These are phyloP conservation scores for Epichloe scottii DNA, from an alignment of 2,329 filamentous ascomycete genomes.

Conservation along the genomic window DNA sequence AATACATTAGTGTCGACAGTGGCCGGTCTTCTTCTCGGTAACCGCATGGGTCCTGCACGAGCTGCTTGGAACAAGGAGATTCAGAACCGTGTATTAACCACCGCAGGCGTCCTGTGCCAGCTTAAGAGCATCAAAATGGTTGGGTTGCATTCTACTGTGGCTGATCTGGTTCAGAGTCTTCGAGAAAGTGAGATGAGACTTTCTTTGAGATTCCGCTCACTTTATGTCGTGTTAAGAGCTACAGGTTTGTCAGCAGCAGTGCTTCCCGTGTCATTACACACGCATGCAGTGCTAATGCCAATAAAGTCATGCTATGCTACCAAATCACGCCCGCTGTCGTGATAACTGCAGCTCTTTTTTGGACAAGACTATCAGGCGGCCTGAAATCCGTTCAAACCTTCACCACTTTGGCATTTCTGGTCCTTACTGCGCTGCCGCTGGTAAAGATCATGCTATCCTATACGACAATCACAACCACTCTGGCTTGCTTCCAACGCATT, in stretches of 20 bases:
- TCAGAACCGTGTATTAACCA: slow-evolving; percentile 13
- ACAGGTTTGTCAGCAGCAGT: slow-evolving; percentile 1
- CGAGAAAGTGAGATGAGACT: slow-evolving; percentile 9
- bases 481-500: no score
- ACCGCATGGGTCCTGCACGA: slow-evolving; percentile 28
- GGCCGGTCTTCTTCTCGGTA: slow-evolving; percentile 27
- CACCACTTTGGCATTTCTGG: no score
- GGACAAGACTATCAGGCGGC: no score
- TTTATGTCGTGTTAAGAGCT: slow-evolving; percentile 4
- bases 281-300: no score
- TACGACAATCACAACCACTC: no score
- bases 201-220: slow-evolving; percentile 3
- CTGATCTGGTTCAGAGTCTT: slow-evolving; percentile 6
- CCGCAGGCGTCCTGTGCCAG: slow-evolving; percentile 10
- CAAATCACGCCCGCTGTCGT: no score
- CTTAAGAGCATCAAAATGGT: slow-evolving; percentile 26
- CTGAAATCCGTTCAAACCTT: no score
- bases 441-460: no score
- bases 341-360: no score
- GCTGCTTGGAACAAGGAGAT: slow-evolving; percentile 17
- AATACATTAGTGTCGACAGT: slow-evolving; percentile 26
- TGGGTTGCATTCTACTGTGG: slow-evolving; percentile 14
- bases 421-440: no score
- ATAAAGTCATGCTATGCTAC: no score
- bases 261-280: no score